Conservation (phyloP, 495 filamentous ascomycete genomes). For the Chaetomium fimeti region DNA sequence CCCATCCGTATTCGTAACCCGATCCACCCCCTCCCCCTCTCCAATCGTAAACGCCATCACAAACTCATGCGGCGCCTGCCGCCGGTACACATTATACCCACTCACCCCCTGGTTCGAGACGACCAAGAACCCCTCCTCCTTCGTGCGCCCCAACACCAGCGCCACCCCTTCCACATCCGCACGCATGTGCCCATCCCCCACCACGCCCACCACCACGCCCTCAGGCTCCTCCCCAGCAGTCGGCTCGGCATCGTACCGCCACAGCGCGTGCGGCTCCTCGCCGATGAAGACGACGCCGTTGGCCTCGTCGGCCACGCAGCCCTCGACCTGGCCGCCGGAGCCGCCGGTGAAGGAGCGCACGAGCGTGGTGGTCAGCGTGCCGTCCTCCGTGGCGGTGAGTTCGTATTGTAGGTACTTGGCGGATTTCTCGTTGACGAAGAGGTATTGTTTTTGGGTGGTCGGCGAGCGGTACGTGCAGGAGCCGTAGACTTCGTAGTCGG, state of each 20-base stretch:
- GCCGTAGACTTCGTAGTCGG: constrained; percentile 15
- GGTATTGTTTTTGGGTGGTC: constrained; percentile 18
- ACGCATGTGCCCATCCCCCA: constrained; percentile 9
- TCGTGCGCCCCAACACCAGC: constrained; percentile 11
- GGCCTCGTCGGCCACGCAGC: constrained; percentile 13
- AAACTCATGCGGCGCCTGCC: constrained; percentile 17
- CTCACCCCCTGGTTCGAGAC: constrained; percentile 20
- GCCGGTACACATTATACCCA: constrained; percentile 18
- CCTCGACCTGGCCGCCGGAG: constrained; percentile 21
- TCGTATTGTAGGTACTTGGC: constrained; percentile 17
- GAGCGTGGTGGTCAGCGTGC: constrained; percentile 13
- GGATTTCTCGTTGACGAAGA: constrained; percentile 22
- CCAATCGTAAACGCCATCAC: constrained; percentile 10
- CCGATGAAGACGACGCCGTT: constrained; percentile 17
- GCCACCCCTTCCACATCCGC: constrained; percentile 20
- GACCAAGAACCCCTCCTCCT: constrained; percentile 7
- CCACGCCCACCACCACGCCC: constrained; percentile 13
- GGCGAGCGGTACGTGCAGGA: constrained; percentile 22
- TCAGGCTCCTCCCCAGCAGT: background rate
- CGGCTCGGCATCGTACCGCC: constrained; percentile 18
- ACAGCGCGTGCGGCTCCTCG: constrained; percentile 18
- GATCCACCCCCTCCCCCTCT: background rate
- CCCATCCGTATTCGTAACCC: constrained; percentile 21
- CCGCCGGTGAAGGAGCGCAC: constrained; percentile 13
- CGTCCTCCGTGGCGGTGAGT: constrained; percentile 4